phyloP scores from a whole-genome alignment of 2,329 filamentous ascomycete species.

The Pseudogymnoascus sp. region DNA sequence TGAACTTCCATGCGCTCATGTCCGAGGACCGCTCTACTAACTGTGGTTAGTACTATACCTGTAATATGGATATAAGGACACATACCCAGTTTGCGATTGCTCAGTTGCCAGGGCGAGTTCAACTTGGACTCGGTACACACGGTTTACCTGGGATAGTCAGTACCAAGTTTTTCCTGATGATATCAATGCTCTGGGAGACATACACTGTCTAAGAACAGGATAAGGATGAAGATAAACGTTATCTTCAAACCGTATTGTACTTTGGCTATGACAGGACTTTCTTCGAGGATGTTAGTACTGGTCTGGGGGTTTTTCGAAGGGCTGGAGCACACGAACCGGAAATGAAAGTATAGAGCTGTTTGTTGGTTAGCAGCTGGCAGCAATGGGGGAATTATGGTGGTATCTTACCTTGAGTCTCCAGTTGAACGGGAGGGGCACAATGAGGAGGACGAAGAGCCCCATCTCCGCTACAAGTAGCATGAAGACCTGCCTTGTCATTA shows the following conservation, averaged over 20 bases:
- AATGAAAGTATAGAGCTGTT: slow-evolving; percentile 9
- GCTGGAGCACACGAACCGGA: slow-evolving; percentile 4
- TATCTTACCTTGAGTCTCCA: slow-evolving; percentile 63
- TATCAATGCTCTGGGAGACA: slow-evolving; percentile 34
- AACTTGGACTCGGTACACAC: slow-evolving; percentile 92
- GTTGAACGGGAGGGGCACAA: slow-evolving; percentile 82
- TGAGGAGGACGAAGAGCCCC: slow-evolving; percentile 69
- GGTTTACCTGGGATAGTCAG: slow-evolving; percentile 39
- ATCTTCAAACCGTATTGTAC: slow-evolving; percentile 98
- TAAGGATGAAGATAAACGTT: slow-evolving; percentile 97
- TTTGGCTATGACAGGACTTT: slow-evolving; percentile 63
- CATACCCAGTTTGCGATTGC: slow-evolving; percentile 30
- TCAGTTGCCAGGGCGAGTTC: slow-evolving; percentile 72
- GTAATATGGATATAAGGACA: slow-evolving; percentile 1
- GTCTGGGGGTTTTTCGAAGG: slow-evolving; percentile 17
- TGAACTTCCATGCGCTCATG: slow-evolving; percentile 97
- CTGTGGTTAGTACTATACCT: slow-evolving; percentile 20
- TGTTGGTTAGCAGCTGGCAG: not conserved
- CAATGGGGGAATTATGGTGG: not conserved
- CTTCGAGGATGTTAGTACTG: slow-evolving; percentile 18
- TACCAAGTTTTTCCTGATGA: not conserved
- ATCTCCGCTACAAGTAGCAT: slow-evolving; percentile 76
- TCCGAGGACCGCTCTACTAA: slow-evolving; percentile 61
- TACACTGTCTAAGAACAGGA: slow-evolving; percentile 95
- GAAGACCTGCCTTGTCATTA: slow-evolving; percentile 57